Evolutionary conservation across 805 yeast species (phyloP).

Genomic region (Lachancea cidri): DNA sequence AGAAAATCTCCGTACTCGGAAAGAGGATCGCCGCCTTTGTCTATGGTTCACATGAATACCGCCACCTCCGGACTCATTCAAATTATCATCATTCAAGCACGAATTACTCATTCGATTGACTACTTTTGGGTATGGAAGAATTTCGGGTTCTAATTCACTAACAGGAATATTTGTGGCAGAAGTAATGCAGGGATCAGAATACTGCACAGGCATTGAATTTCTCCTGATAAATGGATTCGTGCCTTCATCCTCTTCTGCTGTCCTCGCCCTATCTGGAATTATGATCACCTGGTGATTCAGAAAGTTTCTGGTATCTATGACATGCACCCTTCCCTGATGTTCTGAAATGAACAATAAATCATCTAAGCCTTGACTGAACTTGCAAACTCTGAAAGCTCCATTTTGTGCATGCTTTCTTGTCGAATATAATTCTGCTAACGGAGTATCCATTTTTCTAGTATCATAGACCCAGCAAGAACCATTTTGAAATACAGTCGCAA

Average conservation of each 20-base stretch:
- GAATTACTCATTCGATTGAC: slow-evolving; percentile 10
- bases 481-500: slow-evolving; percentile 81
- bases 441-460: slow-evolving; percentile 51
- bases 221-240: slow-evolving; percentile 12
- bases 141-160: slow-evolving; percentile 25
- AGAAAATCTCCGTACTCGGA: slow-evolving; percentile 27
- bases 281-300: slow-evolving; percentile 71
- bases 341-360: slow-evolving; percentile 76
- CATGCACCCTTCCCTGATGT: slow-evolving; percentile 82
- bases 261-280: slow-evolving; percentile 41
- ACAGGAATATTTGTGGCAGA: slow-evolving; percentile 27
- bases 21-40: slow-evolving; percentile 9
- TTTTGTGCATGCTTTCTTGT: slow-evolving; percentile 47
- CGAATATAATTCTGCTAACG: slow-evolving; percentile 51
- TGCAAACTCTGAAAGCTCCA: slow-evolving; percentile 66
- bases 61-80: background rate
- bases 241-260: slow-evolving; percentile 1
- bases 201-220: slow-evolving; percentile 16
- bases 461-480: slow-evolving; percentile 79
- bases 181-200: slow-evolving; percentile 25
- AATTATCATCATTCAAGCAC: background rate
- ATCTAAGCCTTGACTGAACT: slow-evolving; percentile 61
- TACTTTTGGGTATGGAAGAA: slow-evolving; percentile 30
- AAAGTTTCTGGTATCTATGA: slow-evolving; percentile 71
- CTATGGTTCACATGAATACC: background rate